Conservation (phyloP, 1,139 yeast genomes). For the Barnettozyma hawaiiensis region DNA sequence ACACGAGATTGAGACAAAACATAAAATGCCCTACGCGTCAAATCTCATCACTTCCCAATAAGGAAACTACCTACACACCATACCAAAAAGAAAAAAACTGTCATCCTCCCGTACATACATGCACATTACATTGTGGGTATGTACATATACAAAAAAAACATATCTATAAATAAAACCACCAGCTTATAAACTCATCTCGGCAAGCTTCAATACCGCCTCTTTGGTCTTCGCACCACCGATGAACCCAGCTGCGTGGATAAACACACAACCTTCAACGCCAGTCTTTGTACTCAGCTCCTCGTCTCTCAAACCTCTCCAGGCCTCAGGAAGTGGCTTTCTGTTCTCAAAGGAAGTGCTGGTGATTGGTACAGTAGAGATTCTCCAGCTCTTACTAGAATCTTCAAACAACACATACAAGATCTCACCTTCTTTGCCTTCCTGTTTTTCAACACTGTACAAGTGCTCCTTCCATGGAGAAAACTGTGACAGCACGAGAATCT, state of each 20-base stretch:
- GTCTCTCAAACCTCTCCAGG: conserved; percentile 93
- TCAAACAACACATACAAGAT: conserved; percentile 74
- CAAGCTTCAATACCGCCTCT: conserved; percentile 75
- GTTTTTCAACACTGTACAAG: conserved; percentile 67
- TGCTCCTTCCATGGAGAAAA: conserved; percentile 97
- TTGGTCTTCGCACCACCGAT: conserved; percentile 87
- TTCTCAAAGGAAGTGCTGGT: conserved; percentile 72
- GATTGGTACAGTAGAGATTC: conserved; percentile 86
- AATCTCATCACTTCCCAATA: too few species aligned
- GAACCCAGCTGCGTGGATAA: conserved; percentile 95
- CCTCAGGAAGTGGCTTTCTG: conserved; percentile 81
- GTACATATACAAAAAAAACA: too few species aligned
- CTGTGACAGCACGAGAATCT: conserved; percentile 61
- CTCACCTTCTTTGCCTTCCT: conserved; percentile 45
- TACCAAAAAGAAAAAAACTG: too few species aligned
- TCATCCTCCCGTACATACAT: background rate
- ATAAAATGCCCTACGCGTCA: too few species aligned
- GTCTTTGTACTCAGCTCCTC: conserved; percentile 64
- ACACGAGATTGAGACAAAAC: too few species aligned
- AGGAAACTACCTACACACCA: too few species aligned
- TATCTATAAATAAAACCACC: background rate
- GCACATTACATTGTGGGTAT: too few species aligned
- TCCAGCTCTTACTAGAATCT: conserved; percentile 70
- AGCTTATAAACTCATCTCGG: conserved; percentile 45
- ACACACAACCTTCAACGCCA: conserved; percentile 81